Conservation (phyloP, 31 red algal species). For the Porphyra umbilicalis region DNA sequence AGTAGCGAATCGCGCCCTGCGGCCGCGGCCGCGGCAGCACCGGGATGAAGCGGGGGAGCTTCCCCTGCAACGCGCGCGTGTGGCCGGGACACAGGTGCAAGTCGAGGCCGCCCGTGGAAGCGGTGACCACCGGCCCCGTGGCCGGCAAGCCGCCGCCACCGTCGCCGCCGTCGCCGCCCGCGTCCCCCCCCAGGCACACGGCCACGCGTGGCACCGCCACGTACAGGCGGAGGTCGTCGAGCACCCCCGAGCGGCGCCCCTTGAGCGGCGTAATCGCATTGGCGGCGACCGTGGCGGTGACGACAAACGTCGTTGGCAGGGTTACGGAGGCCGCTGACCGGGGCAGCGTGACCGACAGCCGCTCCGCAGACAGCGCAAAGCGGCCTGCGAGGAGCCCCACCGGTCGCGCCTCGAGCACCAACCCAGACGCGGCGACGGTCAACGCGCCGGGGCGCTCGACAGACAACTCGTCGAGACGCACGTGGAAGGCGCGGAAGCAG, state of each 20-base stretch:
- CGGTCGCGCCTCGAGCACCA: neutral
- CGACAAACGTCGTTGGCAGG: neutral
- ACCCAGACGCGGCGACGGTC: neutral
- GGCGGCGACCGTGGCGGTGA: neutral
- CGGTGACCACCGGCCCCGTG: conserved; percentile 15
- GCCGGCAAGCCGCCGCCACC: conserved; percentile 12
- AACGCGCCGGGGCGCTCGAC: neutral
- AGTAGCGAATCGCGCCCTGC: conserved; percentile 41
- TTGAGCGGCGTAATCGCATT: neutral
- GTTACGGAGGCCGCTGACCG: neutral
- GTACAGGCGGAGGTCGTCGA: neutral
- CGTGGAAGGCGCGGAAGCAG: neutral
- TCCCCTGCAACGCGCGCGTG: conserved; percentile 25
- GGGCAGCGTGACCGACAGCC: neutral
- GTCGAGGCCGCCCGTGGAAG: conserved; percentile 9
- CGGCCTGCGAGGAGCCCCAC: neutral
- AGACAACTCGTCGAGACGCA: neutral
- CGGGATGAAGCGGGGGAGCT: conserved; percentile 41
- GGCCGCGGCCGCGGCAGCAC: conserved; percentile 19
- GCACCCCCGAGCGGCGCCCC: neutral
- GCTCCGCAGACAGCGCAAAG: neutral
- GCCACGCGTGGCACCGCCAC: neutral
- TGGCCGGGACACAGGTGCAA: conserved; percentile 39
- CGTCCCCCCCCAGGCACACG: neutral
- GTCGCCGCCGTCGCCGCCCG: neutral